phyloP scores from a whole-genome alignment of 352 stramenopile genomes.

The Globisporangium spiculum region DNA sequence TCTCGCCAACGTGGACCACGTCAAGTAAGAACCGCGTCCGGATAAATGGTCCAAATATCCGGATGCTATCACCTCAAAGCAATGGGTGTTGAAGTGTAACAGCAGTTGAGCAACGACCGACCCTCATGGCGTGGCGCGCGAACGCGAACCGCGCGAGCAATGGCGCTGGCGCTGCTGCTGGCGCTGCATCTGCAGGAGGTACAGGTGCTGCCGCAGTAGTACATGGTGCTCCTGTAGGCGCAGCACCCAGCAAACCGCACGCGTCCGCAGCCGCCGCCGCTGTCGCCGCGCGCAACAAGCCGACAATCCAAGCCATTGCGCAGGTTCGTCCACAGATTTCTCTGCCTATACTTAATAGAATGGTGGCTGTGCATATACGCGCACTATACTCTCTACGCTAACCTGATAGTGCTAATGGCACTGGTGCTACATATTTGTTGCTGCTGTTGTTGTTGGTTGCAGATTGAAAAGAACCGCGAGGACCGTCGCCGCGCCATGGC shows the following conservation, averaged over 20 bases:
- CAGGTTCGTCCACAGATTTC: slow-evolving; percentile 21
- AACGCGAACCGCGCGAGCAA: slow-evolving; percentile 20
- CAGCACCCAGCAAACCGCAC: slow-evolving; percentile 15
- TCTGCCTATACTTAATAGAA: background rate
- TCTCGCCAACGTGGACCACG: background rate
- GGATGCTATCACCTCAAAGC: background rate
- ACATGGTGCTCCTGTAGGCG: background rate
- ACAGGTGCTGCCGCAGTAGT: background rate
- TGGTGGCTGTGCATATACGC: background rate
- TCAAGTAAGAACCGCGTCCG: background rate
- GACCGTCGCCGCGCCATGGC: slow-evolving; percentile 83
- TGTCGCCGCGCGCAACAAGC: slow-evolving; percentile 34
- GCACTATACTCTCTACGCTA: background rate
- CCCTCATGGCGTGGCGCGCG: slow-evolving; percentile 33
- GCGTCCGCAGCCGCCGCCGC: slow-evolving; percentile 15
- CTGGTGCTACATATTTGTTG: background rate
- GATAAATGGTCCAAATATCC: background rate
- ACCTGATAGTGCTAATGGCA: background rate
- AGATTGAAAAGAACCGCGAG: slow-evolving; percentile 87
- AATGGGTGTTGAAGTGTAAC: slow-evolving; percentile 15
- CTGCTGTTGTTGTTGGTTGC: background rate
- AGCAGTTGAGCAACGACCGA: background rate
- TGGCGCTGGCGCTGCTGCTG: background rate
- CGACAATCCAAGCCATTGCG: slow-evolving; percentile 68
- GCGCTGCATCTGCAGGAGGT: background rate